phyloP scores from a whole-genome alignment of 225 moss, liverwort and hornwort genomes.

The Pseudoscleropodium purum region DNA sequence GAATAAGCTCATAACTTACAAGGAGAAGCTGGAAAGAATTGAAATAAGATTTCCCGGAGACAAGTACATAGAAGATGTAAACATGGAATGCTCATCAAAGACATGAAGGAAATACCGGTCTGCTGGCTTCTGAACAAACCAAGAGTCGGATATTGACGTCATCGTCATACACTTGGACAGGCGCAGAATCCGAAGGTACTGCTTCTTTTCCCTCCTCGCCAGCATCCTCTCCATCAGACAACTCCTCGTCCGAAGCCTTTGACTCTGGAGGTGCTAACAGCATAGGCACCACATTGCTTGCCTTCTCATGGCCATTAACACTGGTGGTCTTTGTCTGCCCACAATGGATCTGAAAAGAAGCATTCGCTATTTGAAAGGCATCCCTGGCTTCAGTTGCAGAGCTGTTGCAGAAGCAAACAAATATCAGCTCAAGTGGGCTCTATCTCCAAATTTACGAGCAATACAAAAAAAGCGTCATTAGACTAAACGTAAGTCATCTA shows the following conservation, averaged over 20 bases:
- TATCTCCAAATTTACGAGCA: neutral
- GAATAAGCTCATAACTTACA: neutral
- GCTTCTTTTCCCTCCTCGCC: constrained; percentile 56
- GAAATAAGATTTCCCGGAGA: neutral
- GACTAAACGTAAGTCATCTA: neutral
- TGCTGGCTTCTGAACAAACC: constrained; percentile 78
- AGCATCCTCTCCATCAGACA: constrained; percentile 26
- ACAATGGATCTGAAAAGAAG: constrained; percentile 73
- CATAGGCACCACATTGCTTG: constrained; percentile 49
- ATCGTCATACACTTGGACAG: constrained; percentile 90
- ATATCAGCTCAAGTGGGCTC: neutral
- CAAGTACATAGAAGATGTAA: neutral
- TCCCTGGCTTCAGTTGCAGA: constrained; percentile 81
- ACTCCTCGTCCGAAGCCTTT: constrained; percentile 34
- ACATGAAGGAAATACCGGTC: constrained; percentile 40
- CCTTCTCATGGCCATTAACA: constrained; percentile 59
- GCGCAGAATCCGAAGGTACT: constrained; percentile 47
- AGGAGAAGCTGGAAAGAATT: neutral
- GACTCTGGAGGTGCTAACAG: constrained; percentile 58
- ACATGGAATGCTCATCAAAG: neutral
- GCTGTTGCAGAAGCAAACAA: constrained; percentile 26
- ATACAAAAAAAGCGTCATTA: neutral
- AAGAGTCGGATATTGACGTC: constrained; percentile 73
- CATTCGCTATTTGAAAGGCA: constrained; percentile 74
- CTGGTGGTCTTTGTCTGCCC: constrained; percentile 68